phyloP scores from a whole-genome alignment of 1,139 yeast genomes.

The Blastobotrys persicus region DNA sequence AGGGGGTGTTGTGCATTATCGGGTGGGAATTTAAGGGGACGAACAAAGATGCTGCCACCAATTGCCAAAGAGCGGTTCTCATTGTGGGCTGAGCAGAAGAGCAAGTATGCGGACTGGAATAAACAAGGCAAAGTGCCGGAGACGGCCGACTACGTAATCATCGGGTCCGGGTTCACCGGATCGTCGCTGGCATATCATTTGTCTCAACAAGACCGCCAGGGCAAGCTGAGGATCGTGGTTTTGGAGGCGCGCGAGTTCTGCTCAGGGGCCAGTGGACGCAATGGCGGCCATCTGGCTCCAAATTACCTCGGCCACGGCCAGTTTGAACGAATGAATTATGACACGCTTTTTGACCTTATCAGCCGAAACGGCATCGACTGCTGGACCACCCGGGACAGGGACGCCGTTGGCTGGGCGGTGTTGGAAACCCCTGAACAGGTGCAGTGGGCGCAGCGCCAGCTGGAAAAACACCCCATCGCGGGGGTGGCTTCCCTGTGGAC shows the following conservation, averaged over 20 bases:
- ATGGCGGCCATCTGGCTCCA: slow-evolving; percentile 50
- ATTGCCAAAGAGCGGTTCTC: slow-evolving; percentile 19
- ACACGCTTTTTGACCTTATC: slow-evolving; percentile 25
- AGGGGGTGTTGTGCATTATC: too few relatives aligned
- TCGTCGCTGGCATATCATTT: slow-evolving; percentile 40
- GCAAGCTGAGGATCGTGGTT: slow-evolving; percentile 31
- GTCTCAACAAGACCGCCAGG: slow-evolving; percentile 1
- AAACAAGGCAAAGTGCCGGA: slow-evolving; percentile 29
- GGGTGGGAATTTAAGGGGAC: neutral
- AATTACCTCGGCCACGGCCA: slow-evolving; percentile 29
- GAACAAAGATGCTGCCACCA: slow-evolving; percentile 13
- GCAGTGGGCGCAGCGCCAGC: slow-evolving; percentile 20
- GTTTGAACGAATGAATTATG: slow-evolving; percentile 29
- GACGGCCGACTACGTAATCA: slow-evolving; percentile 38
- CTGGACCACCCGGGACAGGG: slow-evolving; percentile 31
- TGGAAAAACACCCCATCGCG: slow-evolving; percentile 19
- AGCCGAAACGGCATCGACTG: slow-evolving; percentile 40
- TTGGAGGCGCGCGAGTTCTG: slow-evolving; percentile 46
- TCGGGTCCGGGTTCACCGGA: slow-evolving; percentile 48
- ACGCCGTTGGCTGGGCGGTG: slow-evolving; percentile 39
- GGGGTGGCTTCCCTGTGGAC: slow-evolving; percentile 10
- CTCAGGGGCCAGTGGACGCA: slow-evolving; percentile 50
- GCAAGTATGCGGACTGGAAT: slow-evolving; percentile 22
- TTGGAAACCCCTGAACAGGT: slow-evolving; percentile 24
- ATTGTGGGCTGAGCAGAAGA: slow-evolving; percentile 22